Evolutionary conservation across 2,329 filamentous ascomycete species (phyloP), one percentile per base, ranked within the genome.

Genomic region (Xylariaceae sp.): DNA sequence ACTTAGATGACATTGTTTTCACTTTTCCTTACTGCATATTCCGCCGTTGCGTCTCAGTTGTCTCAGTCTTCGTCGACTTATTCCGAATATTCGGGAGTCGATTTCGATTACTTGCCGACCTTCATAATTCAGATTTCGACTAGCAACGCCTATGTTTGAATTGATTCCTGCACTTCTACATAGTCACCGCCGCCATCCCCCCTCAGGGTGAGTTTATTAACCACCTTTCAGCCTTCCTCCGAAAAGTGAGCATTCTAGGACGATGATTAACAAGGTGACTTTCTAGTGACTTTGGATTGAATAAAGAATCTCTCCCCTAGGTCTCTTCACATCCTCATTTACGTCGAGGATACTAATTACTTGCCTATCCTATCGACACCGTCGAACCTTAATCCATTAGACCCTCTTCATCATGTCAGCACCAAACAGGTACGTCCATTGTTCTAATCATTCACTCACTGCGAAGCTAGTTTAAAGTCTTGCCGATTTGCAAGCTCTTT

Each of bases 401-500:
- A 51, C 29, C 48, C 60, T 56, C 19, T 41, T 49, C 37, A 64
- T 20, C 10, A 70, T 70, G 67, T 63, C 67, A 43, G 63, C 62
- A 51, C 64, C 67, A 21, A 68, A 70, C 53, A 57, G 65, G 67
- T 70, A 68, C 48, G 67, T 67, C 32, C 50, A 19, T 45, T 32
- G n/a, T 45, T 40, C 20, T 43, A 44, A 26, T 56, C 29, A 41
- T 50, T 55, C 52, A 40, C 20, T 44, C 44, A n/a, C 48, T 44
- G 48, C 50, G 18, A 51, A 19, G 19, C 16, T 20, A 21, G 42
- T 40, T 20, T 54, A 21, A 19, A 44, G 41, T 21, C 2, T n/a
- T n/a, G 14, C 19, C 40, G 43, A 43, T 52, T 47, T 21, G 21
- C 46, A 37, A 47, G 42, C 19, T 44, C 43, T 23, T 46, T 20